Conservation (phyloP, 352 stramenopile species). For the Globisporangium recalcitrans region DNA sequence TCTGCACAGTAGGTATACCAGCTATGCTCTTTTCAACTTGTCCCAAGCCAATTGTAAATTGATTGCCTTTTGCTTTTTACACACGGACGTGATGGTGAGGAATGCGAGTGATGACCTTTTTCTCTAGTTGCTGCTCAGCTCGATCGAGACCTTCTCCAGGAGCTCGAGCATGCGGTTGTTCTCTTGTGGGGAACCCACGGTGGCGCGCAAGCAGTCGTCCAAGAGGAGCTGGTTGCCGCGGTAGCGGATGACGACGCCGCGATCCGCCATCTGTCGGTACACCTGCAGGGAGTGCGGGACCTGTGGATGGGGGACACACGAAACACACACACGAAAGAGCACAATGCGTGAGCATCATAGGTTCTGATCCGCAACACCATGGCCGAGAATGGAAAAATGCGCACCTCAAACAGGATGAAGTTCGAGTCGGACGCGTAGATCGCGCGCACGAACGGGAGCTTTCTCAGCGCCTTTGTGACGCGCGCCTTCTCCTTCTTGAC, state of each 20-base stretch:
- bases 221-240: constrained; percentile 95
- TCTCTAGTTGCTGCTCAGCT: constrained; percentile 22
- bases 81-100: neutral
- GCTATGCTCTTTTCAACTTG: neutral
- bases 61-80: neutral
- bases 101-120: neutral
- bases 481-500: constrained; percentile 82
- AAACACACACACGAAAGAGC: neutral
- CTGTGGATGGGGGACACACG: constrained; percentile 23
- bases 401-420: constrained; percentile 96
- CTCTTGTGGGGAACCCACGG: constrained; percentile 91
- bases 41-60: neutral
- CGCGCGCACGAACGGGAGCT: constrained; percentile 89
- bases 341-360: neutral
- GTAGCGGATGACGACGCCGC: constrained; percentile 95
- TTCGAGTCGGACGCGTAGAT: constrained; percentile 96
- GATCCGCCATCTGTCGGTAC: constrained; percentile 93
- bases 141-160: constrained; percentile 58
- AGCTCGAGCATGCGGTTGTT: constrained; percentile 92
- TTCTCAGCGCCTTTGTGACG: constrained; percentile 79
- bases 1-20: neutral
- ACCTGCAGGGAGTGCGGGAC: constrained; percentile 87
- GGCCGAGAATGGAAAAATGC: neutral
- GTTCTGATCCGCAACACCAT: neutral
- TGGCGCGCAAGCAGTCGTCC: constrained; percentile 93